These are phyloP conservation scores for Ascobolus immersus DNA, from an alignment of 495 filamentous ascomycete genomes.

Conservation along the genomic window DNA sequence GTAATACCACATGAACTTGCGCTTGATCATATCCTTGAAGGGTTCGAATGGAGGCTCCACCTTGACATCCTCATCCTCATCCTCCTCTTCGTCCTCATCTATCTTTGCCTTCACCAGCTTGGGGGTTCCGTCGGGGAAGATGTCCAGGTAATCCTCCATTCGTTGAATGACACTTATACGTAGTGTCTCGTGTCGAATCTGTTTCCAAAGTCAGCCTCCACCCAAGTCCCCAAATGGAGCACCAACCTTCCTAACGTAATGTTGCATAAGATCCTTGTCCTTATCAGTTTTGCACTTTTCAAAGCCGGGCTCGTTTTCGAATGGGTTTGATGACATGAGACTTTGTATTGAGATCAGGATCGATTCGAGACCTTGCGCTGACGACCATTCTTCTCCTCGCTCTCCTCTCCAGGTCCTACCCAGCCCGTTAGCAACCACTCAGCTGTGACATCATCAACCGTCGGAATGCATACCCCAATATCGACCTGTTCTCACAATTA, in stretches of 20 bases:
- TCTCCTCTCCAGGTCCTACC: constrained; percentile 78
- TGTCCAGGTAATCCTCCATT: constrained; percentile 51
- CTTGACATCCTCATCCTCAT: constrained; percentile 19
- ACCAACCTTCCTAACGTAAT: constrained; percentile 68
- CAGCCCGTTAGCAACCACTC: background rate
- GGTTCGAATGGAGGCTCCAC: constrained; percentile 32
- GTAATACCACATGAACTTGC: constrained; percentile 87
- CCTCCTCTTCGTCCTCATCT: constrained; percentile 24
- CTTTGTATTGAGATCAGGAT: constrained; percentile 90
- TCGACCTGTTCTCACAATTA: constrained; percentile 33
- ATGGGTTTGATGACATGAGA: constrained; percentile 78
- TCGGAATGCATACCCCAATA: constrained; percentile 47
- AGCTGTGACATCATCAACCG: constrained; percentile 1
- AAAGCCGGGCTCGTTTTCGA: constrained; percentile 87
- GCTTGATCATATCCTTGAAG: constrained; percentile 75
- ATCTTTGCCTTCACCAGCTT: constrained; percentile 24
- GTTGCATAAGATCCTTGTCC: constrained; percentile 48
- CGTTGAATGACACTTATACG: constrained; percentile 66
- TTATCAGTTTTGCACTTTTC: constrained; percentile 40
- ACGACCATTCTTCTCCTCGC: constrained; percentile 78
- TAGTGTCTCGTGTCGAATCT: constrained; percentile 83
- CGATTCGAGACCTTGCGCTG: constrained; percentile 83
- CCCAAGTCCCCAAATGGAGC: background rate
- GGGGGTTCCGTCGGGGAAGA: constrained; percentile 27
- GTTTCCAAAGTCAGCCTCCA: constrained; percentile 1